Evolutionary conservation across 257 asterid genomes (phyloP).

Genomic region (Thymus quinquecostatus): DNA sequence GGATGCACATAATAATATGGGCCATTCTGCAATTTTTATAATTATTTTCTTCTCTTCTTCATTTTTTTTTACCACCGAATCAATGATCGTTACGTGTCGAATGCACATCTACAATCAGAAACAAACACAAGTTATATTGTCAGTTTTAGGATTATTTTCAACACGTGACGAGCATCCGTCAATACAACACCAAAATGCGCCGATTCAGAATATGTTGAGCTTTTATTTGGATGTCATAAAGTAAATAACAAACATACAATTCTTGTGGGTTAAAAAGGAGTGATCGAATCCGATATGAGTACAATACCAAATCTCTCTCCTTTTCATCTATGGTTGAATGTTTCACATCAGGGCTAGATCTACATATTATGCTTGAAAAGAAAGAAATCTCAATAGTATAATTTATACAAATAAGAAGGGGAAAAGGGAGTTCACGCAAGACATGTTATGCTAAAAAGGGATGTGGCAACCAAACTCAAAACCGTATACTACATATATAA

Average conservation of each 20-base stretch:
- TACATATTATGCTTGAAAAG: background rate
- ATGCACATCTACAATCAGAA: too few relatives aligned
- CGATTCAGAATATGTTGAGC: too few relatives aligned
- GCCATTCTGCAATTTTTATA: background rate
- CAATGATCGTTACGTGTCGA: too few relatives aligned
- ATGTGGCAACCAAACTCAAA: conserved; percentile 25
- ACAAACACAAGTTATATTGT: too few relatives aligned
- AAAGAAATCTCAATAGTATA: background rate
- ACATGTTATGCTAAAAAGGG: conserved; percentile 4
- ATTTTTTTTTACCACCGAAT: too few relatives aligned
- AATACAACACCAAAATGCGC: too few relatives aligned
- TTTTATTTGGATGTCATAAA: too few relatives aligned
- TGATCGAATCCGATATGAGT: background rate
- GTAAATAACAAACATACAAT: background rate
- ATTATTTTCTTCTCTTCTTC: background rate
- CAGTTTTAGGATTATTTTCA: too few relatives aligned
- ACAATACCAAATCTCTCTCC: background rate
- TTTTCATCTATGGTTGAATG: background rate
- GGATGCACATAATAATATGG: background rate
- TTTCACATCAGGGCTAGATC: background rate
- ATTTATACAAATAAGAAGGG: background rate
- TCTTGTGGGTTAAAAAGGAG: background rate
- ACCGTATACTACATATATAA: background rate
- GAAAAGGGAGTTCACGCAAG: background rate
- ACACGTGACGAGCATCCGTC: too few relatives aligned